Conservation (phyloP, 2,329 filamentous ascomycete species). For the Trichoderma sp. region DNA sequence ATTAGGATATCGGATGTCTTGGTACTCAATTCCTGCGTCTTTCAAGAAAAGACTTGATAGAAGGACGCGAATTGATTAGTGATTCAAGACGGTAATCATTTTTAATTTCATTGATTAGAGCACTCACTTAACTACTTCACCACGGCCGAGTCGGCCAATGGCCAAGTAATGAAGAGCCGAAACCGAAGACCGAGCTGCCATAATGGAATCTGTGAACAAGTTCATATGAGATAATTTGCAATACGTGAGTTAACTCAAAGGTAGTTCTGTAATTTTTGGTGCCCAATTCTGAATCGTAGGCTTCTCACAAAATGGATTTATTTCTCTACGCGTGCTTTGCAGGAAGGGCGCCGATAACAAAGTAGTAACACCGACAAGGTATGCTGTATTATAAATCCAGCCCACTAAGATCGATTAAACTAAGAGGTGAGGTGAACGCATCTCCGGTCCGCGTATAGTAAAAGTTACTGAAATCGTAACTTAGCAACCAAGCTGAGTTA, state of each 20-base stretch:
- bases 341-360: background rate
- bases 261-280: background rate
- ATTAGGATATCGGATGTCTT: slow-evolving; percentile 37
- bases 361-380: too few relatives aligned
- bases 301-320: background rate
- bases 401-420: background rate
- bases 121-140: slow-evolving; percentile 36
- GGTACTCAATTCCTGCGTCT: slow-evolving; percentile 31
- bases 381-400: background rate
- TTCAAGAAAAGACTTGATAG: slow-evolving; percentile 11
- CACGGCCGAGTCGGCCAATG: slow-evolving; percentile 37
- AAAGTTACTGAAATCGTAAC: background rate
- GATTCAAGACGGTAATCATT: too few relatives aligned
- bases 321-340: background rate
- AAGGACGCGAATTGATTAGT: background rate
- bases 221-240: background rate
- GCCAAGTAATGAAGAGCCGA: slow-evolving; percentile 34
- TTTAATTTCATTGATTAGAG: background rate
- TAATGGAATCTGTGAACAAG: background rate
- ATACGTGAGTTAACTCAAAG: too few relatives aligned
- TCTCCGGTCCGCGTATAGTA: background rate
- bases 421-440: background rate
- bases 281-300: background rate
- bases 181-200: slow-evolving; percentile 26
- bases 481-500: background rate